phyloP scores from a whole-genome alignment of 2,329 filamentous ascomycete genomes.

The Claviceps africana region DNA sequence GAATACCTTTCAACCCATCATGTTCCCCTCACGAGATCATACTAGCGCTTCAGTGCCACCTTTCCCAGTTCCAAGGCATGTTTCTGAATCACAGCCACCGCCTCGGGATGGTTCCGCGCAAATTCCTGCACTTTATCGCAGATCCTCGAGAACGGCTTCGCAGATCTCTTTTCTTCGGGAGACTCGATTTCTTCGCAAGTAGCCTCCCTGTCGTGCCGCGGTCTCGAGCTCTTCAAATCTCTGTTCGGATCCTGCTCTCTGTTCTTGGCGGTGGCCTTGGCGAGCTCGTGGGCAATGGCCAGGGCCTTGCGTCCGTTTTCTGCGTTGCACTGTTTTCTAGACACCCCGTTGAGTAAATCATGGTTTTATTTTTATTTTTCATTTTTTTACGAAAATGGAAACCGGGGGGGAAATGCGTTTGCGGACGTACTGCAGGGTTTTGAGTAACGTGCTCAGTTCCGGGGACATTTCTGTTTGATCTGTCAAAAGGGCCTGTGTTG shows the following conservation, averaged over 20 bases:
- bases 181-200: not conserved
- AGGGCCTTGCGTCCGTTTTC: not conserved
- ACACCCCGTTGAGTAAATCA: not conserved
- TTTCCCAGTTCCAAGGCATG: not conserved
- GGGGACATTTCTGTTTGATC: not conserved
- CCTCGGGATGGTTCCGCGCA: not conserved
- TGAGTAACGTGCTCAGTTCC: not conserved
- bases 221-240: not conserved
- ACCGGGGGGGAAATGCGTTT: not conserved
- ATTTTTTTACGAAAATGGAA: not conserved
- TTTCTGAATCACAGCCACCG: not conserved
- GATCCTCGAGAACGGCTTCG: not conserved
- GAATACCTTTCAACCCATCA: too few relatives aligned
- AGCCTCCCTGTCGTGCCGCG: not conserved
- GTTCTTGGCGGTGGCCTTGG: not conserved
- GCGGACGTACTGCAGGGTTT: not conserved
- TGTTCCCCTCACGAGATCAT: too few relatives aligned
- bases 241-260: not conserved
- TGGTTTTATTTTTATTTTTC: too few relatives aligned
- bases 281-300: not conserved
- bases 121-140: not conserved
- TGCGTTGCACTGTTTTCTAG: not conserved
- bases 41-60: not conserved
- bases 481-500: not conserved
- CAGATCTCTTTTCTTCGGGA: not conserved